Evolutionary conservation across 495 filamentous ascomycete genomes (phyloP), one percentile per base, ranked within the genome.

Genomic region (Tuber melanosporum): DNA sequence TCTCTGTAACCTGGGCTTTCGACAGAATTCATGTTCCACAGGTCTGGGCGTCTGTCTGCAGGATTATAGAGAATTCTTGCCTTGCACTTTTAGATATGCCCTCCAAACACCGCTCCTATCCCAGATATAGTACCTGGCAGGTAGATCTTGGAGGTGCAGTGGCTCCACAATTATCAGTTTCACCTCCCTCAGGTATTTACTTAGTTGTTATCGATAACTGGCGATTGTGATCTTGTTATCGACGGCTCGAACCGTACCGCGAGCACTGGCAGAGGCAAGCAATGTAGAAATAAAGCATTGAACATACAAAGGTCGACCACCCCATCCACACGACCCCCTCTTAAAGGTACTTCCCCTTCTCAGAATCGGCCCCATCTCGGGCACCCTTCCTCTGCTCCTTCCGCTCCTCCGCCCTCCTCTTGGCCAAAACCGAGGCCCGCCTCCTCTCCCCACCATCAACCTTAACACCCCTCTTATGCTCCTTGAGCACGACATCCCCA

Each of bases 401-500:
- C 42, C 77, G 75, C 72, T 75, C 76, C 42, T 71, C 79, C 19
- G 79, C 80, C 41, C 78, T 74, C 82, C 88, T 88, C 87, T 92
- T 93, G 42, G 90, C 88, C 83, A 93, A 87, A 70, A 98, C 91
- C 85, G 97, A 92, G 26, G 90, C 91, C 85, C 89, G 90, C 84
- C 96, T 89, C 84, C 95, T 89, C 86, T 99, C 95, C 87, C 95
- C 95, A 82, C 95, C 95, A 87, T 99, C 95, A 77, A 98, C 89
- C 89, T 98, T 99, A 70, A 89, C 89, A 57, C 95, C 95, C 75
- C 92, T 87, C 82, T 85, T 87, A 19, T 83, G 81, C 66, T 83
- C 79, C n/a, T 72, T 75, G 72, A 83, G 39, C 73, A 69, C 47
- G 22, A 83, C 9, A 10, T 77, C 62, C 32, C 79, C 82, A 46